Conservation (phyloP, 2,329 filamentous ascomycete genomes). For the Colletotrichum karsti region DNA sequence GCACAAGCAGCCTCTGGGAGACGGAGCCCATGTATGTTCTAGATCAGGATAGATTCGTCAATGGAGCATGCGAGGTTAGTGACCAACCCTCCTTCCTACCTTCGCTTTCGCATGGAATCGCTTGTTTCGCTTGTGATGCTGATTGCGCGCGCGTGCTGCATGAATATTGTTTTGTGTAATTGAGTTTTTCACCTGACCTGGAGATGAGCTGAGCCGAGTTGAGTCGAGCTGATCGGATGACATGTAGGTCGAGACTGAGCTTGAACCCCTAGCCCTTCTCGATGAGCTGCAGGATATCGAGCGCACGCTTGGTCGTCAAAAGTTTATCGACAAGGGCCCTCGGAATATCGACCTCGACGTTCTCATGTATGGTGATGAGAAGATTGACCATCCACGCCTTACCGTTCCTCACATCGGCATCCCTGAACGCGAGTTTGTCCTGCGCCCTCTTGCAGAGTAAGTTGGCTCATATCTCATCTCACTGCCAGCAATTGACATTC, state of each 20-base stretch:
- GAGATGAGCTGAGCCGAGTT: slow-evolving; percentile 18
- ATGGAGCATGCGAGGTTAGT: slow-evolving; percentile 89
- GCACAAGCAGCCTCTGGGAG: slow-evolving; percentile 92
- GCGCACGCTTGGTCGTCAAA: slow-evolving; percentile 78
- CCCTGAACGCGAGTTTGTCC: slow-evolving; percentile 90
- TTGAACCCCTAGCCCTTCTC: slow-evolving; percentile 79
- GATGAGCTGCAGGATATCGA: slow-evolving; percentile 88
- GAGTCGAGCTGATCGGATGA: background rate
- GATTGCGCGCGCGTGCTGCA: background rate
- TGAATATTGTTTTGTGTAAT: background rate
- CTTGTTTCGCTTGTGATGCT: background rate
- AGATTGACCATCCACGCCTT: slow-evolving; percentile 75
- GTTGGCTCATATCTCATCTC: slow-evolving; percentile 32
- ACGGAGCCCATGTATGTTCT: slow-evolving; percentile 96
- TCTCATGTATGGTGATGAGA: slow-evolving; percentile 78
- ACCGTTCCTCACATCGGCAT: slow-evolving; percentile 86
- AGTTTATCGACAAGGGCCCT: slow-evolving; percentile 91
- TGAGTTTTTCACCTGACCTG: too few relatives aligned
- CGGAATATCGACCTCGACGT: slow-evolving; percentile 96
- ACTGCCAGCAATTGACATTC: background rate
- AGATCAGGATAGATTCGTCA: slow-evolving; percentile 88
- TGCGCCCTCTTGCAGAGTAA: slow-evolving; percentile 84
- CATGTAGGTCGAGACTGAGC: slow-evolving; percentile 77
- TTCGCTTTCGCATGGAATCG: background rate
- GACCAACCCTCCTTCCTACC: background rate